A percentile compares a stretch with the other conserved stretches of the same genome.
Conservation (phyloP, 176 grass and related monocot species). For the Phyllostachys edulis region DNA sequence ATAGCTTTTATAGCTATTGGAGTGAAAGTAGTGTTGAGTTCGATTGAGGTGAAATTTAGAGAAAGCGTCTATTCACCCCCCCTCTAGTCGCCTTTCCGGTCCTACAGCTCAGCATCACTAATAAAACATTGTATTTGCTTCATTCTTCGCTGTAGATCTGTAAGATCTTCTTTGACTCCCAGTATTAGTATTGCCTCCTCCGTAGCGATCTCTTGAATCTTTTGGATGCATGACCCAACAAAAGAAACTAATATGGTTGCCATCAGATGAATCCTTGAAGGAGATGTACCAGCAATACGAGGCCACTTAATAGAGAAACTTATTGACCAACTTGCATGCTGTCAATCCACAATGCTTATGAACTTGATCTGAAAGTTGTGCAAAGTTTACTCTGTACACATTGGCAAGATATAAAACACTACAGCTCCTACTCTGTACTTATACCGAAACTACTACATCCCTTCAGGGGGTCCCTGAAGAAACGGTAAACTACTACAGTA, state of each 20-base stretch:
- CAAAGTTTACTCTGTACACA: not conserved
- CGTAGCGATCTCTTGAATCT: not conserved
- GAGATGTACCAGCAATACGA: no score
- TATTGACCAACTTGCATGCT: no score
- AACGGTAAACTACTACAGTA: no score
- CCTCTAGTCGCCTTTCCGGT: no score
- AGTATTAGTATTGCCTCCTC: not conserved
- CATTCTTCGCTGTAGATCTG: not conserved
- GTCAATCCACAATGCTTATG: not conserved
- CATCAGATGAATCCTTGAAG: not conserved
- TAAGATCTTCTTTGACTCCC: not conserved
- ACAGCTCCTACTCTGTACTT: not conserved
- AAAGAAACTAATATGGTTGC: not conserved
- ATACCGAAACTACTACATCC: no score
- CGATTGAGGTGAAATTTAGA: no score
- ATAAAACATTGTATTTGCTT: not conserved
- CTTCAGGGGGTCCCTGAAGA: no score
- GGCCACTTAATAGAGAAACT: no score
- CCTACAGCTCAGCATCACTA: not conserved
- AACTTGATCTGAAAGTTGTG: not conserved
- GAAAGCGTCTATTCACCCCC: no score
- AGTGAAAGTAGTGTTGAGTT: no score
- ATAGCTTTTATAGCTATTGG: no score
- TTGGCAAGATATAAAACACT: not conserved
- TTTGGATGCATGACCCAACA: not conserved